Evolutionary conservation across 345 rosid genomes (phyloP).

Genomic region (Salix brachista): DNA sequence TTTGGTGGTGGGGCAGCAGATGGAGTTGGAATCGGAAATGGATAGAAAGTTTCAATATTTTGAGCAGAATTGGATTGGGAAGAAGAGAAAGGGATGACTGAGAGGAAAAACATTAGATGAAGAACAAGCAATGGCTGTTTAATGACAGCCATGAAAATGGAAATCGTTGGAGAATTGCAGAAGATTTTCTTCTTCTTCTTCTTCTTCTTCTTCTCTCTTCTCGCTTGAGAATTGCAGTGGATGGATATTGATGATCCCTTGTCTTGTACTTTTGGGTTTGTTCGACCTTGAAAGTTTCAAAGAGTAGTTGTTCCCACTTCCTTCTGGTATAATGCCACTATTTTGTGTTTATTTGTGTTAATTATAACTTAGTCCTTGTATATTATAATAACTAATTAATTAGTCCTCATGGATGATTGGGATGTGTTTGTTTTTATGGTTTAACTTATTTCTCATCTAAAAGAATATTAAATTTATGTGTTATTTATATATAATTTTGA

Average conservation of each 20-base stretch:
- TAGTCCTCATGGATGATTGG: background rate
- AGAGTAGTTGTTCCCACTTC: slow-evolving; percentile 24
- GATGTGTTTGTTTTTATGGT: too few species aligned
- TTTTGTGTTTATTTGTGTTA: background rate
- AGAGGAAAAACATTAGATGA: background rate
- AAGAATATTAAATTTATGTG: too few species aligned
- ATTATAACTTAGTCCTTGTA: background rate
- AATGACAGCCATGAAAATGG: slow-evolving; percentile 33
- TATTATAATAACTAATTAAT: background rate
- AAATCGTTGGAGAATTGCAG: background rate
- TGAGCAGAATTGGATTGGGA: slow-evolving; percentile 41
- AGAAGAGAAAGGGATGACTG: slow-evolving; percentile 28
- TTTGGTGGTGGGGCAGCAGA: background rate
- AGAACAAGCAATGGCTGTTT: slow-evolving; percentile 32
- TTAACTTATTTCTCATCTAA: too few species aligned
- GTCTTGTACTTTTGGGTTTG: slow-evolving; percentile 18
- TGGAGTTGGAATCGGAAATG: slow-evolving; percentile 25
- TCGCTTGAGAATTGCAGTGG: background rate
- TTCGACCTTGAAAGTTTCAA: slow-evolving; percentile 32
- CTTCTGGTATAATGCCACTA: background rate
- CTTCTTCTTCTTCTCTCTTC: background rate
- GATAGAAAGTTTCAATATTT: slow-evolving; percentile 62
- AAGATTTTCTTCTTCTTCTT: background rate
- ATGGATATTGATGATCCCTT: background rate
- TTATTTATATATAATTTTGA: too few species aligned